Evolutionary conservation across 768 basidiomycete genomes (phyloP), one percentile per base, ranked within the genome.

Genomic region (Clavaria fumosa): DNA sequence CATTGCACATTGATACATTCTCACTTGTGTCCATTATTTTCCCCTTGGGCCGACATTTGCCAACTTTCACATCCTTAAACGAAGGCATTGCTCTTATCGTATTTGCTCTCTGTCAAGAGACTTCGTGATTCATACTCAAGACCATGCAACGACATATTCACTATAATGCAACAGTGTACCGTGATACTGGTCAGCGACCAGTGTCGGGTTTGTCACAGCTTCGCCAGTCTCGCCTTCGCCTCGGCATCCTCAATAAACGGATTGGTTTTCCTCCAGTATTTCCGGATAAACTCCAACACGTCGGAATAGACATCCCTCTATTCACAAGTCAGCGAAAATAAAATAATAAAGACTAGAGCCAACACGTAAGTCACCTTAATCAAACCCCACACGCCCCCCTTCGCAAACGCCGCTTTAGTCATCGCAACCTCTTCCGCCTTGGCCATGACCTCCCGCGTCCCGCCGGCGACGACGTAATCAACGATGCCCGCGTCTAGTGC

Each of bases 391-490:
- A 72, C 78, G 9, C 79, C 78, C 4, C 53, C 53, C 23, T 62
- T 56, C 5, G 81, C 70, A 42, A 72, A 64, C 20, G 40, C 53
- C 26, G 67, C 61, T 38, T 76, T 57, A 30, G 57, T 50, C 18
- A 69, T 63, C 3, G 74, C 84, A 17, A 85, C 47, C 45, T 75
- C 66, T 34, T 67, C 66, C 1, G 82, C 82, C 39, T 74, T 75
- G 17, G 62, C 62, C 12, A 85, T 48, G 4, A 89, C 65, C 24
- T 60, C 66, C 12, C 59, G 59, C 9, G 75, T 78, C 20, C 71
- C 71, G 0, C 73, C 74, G 14, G 62, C 61, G 4, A 76, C 75
- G 23, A 86, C 49, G 40, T 75, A 60, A 52, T 91, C 89, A 14
- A 91, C 55, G 9, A 89, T 56, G 3, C 79, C 79, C 14, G 62